Conservation (phyloP, 805 yeast genomes). For the Danielia reshetovae region DNA sequence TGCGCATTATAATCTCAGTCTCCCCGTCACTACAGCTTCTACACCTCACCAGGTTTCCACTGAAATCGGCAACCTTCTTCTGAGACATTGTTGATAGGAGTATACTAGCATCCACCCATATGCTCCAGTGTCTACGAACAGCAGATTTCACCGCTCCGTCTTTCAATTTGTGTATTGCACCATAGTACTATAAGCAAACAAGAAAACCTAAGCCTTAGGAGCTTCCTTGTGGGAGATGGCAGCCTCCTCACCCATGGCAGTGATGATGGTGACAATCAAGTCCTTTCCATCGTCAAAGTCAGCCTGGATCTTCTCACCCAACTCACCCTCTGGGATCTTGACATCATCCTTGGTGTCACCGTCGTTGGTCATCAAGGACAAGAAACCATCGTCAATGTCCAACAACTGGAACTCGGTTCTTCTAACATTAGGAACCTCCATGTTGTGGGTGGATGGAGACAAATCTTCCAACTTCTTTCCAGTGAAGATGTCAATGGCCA, state of each 20-base stretch:
- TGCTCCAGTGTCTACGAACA: too few relatives aligned
- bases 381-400: conserved; percentile 98
- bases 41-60: too few relatives aligned
- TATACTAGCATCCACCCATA: too few relatives aligned
- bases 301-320: conserved; percentile 87
- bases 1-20: too few relatives aligned
- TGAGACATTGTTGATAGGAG: too few relatives aligned
- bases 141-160: too few relatives aligned
- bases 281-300: conserved; percentile 99
- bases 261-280: conserved; percentile 90
- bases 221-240: conserved; percentile 98
- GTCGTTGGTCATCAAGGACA: conserved; percentile 91
- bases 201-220: conserved; percentile 62
- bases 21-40: too few relatives aligned
- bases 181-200: conserved; percentile 7
- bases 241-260: conserved; percentile 99
- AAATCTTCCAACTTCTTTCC: conserved; percentile 99
- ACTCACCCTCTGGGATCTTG: conserved; percentile 95
- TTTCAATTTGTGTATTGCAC: not conserved
- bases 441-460: conserved; percentile 99
- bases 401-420: conserved; percentile 96
- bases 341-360: conserved; percentile 99
- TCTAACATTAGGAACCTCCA: conserved; percentile 97
- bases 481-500: conserved; percentile 98
- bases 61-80: too few relatives aligned